Base-by-base conservation (phyloP, 768 basidiomycete genomes). In the Albatrellus ellisii region DNA sequence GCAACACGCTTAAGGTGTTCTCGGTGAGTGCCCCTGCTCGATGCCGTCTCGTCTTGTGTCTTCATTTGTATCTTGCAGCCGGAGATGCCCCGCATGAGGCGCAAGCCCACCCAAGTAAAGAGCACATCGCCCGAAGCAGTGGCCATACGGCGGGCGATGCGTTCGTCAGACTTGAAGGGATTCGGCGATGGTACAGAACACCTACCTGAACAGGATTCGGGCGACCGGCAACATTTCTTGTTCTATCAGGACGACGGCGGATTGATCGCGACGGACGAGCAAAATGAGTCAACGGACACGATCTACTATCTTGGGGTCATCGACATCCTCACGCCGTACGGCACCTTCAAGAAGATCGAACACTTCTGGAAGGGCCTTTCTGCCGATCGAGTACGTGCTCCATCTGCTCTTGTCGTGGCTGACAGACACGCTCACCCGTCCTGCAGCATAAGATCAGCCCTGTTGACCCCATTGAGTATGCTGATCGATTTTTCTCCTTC, bases 241-340 rank as follows among this genome's bases (percentile, higher is more conserved):
- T 99, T 99, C 61, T 97, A 95, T 56, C 88, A 92, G 53, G 92
- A 99, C 55, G 95, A 98, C 52, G 91, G 91, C 10, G 95, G 95
- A 0, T 56, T 94, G 33, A 72, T 83, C 25, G 88, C 91, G 26
- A 95, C 94, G 14, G 78, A 92, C 58, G 92, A 97, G 53, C 61
- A 59, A 7, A 94, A 98, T 58, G 67, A 72, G 15, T 59, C 68
- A 2, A 60, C 80, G 61, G 79, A 82, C 49, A 75, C 75, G 36
- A 82, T 95, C 42, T 95, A 94, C 59, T 97, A 97, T 59, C 67
- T 97, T 7, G 94, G 95, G 18, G 74, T 99, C 41, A 99, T 99
- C 54, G 95, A 99, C 60, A 98, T 97, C 49, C 63, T 92, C 46
- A 98, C 95, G 20, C 94, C 92, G 2, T 99, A 88, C 58, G 73